These are phyloP conservation scores for Podospora tetraspora DNA, from an alignment of 495 filamentous ascomycete genomes.

Conservation along the genomic window DNA sequence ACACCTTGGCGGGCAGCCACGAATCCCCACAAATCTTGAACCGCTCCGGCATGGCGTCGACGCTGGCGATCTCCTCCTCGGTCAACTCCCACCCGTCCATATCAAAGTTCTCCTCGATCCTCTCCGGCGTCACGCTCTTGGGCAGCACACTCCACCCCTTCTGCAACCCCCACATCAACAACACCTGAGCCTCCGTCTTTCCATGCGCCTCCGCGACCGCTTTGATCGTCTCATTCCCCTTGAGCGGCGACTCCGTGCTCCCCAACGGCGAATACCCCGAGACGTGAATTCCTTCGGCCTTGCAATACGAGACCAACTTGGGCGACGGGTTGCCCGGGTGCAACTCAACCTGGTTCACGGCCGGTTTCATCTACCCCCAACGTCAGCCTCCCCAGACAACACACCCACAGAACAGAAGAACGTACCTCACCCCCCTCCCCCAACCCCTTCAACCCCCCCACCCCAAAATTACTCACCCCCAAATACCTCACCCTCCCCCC, in stretches of 20 bases:
- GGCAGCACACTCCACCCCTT: conserved; percentile 71
- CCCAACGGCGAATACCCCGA: conserved; percentile 67
- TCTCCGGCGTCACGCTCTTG: conserved; percentile 58
- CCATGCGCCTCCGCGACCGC: conserved; percentile 60
- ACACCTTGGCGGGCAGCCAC: conserved; percentile 74
- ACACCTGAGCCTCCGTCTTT: conserved; percentile 61
- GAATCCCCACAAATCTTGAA: conserved; percentile 69
- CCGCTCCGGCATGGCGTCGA: conserved; percentile 59
- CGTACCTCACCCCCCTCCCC: conserved; percentile 48
- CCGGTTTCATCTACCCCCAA: conserved; percentile 57
- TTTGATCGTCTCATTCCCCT: conserved; percentile 56
- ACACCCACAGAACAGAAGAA: no score
- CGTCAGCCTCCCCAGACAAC: no score
- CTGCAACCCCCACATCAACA: conserved; percentile 64
- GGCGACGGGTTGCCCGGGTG: conserved; percentile 77
- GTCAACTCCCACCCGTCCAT: conserved; percentile 63
- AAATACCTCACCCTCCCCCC: conserved; percentile 79
- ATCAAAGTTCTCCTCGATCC: conserved; percentile 57
- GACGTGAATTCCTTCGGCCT: conserved; percentile 60
- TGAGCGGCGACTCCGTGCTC: conserved; percentile 48
- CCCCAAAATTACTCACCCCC: conserved; percentile 73
- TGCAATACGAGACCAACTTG: conserved; percentile 70
- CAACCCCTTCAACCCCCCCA: conserved; percentile 61
- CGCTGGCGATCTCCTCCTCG: conserved; percentile 56
- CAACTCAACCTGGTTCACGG: conserved; percentile 90